These are phyloP conservation scores for Plectosphaerella sp. DNA, from an alignment of 2,329 filamentous ascomycete genomes.

Conservation along the genomic window DNA sequence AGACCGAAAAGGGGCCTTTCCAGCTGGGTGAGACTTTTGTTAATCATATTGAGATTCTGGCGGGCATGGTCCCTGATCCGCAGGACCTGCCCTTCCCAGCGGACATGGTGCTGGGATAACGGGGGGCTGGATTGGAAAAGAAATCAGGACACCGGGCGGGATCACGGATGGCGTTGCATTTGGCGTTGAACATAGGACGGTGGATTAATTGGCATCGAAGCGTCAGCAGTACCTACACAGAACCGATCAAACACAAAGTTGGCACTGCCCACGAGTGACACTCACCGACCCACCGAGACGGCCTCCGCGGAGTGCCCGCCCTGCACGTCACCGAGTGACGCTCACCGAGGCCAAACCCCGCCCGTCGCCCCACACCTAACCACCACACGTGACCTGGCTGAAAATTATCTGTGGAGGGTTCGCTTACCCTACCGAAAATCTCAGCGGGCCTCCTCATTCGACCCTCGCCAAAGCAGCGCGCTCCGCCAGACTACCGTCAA, in stretches of 20 bases:
- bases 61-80: constrained; percentile 29
- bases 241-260: too few relatives aligned
- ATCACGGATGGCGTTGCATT: not conserved
- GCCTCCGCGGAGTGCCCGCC: constrained; percentile 1
- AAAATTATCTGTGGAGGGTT: constrained; percentile 7
- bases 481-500: not conserved
- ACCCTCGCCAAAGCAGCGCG: constrained; percentile 4
- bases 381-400: too few relatives aligned
- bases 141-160: not conserved
- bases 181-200: not conserved
- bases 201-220: not conserved
- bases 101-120: constrained; percentile 4
- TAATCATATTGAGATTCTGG: constrained; percentile 42
- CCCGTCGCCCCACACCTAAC: not conserved
- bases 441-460: not conserved
- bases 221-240: too few relatives aligned
- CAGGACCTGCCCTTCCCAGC: constrained; percentile 19
- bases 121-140: not conserved
- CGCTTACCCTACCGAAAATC: not conserved
- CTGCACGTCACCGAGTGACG: too few relatives aligned
- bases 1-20: constrained; percentile 21
- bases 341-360: too few relatives aligned
- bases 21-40: constrained; percentile 25
- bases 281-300: not conserved
- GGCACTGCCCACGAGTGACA: too few relatives aligned